These are phyloP conservation scores for Besnoitia besnoiti DNA, from an alignment of 169 alveolate species.

Conservation along the genomic window DNA sequence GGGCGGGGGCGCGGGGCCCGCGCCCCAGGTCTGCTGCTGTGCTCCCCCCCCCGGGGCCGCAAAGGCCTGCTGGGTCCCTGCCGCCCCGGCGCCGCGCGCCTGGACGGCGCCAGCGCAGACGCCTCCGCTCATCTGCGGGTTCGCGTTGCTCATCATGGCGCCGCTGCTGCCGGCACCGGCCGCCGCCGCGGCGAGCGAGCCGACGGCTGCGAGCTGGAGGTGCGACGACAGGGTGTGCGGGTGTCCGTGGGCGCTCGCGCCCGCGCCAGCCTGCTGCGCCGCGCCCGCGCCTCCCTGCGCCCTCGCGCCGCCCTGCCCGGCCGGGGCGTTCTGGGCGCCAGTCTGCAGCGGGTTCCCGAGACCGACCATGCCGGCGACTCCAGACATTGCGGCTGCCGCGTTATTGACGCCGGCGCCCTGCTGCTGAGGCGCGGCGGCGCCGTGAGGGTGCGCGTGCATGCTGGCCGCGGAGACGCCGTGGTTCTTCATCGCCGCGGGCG, in stretches of 20 bases:
- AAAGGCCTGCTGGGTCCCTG: too few relatives aligned
- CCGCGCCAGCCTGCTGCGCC: not conserved
- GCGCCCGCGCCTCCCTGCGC: not conserved
- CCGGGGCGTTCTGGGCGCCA: too few relatives aligned
- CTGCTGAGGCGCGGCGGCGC: not conserved
- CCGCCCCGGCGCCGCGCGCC: too few relatives aligned
- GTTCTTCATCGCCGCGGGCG: not conserved
- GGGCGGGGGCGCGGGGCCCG: not conserved
- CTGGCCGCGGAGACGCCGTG: not conserved
- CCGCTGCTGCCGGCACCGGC: conserved; percentile 23
- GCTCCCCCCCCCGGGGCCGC: not conserved
- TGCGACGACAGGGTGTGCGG: not conserved
- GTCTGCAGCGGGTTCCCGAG: conserved; percentile 5
- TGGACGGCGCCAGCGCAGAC: conserved; percentile 33
- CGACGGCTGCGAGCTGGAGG: not conserved
- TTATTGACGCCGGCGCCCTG: not conserved
- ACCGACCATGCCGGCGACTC: not conserved
- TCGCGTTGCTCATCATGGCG: not conserved
- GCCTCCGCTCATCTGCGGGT: not conserved
- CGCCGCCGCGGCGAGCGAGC: too few relatives aligned
- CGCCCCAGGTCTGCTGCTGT: conserved; percentile 20
- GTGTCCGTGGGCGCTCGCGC: not conserved
- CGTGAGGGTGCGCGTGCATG: not conserved
- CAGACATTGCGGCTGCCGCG: too few relatives aligned
- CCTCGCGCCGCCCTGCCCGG: too few relatives aligned